Conservation (phyloP, 2,329 filamentous ascomycete genomes). For the Phyllosticta capitalensis region DNA sequence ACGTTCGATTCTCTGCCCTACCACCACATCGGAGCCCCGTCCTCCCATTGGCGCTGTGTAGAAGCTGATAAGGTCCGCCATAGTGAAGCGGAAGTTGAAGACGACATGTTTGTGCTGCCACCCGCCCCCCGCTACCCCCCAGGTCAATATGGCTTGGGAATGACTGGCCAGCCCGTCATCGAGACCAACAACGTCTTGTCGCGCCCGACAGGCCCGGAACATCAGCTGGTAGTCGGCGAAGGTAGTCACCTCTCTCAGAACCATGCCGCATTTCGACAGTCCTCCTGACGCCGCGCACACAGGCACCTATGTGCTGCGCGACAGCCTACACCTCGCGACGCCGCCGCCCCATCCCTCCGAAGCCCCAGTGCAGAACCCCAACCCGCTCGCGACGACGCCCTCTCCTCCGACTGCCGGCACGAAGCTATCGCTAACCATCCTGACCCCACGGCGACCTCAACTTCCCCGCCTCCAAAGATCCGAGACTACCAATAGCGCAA, state of each 20-base stretch:
- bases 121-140: constrained; percentile 50
- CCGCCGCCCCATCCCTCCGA: constrained; percentile 94
- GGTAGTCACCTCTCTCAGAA: constrained; percentile 41
- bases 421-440: constrained; percentile 66
- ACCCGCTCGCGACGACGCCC: constrained; percentile 78
- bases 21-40: constrained; percentile 1
- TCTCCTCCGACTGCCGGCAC: constrained; percentile 78
- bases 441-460: constrained; percentile 46
- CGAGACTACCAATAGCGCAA: constrained; percentile 32
- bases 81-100: background rate
- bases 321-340: constrained; percentile 85
- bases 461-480: constrained; percentile 34
- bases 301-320: constrained; percentile 85
- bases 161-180: constrained; percentile 43
- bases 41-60: constrained; percentile 9
- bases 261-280: background rate
- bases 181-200: constrained; percentile 89
- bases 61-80: constrained; percentile 3
- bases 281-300: constrained; percentile 19
- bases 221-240: constrained; percentile 88
- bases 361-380: constrained; percentile 74
- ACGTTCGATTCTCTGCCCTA: constrained; percentile 1
- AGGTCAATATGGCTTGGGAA: constrained; percentile 44
- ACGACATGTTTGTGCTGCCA: constrained; percentile 10
- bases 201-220: constrained; percentile 71